Evolutionary conservation across 1,284 basidiomycete genomes (phyloP), one percentile per base, ranked within the genome.

Genomic region (Cryptococcus sp.): DNA sequence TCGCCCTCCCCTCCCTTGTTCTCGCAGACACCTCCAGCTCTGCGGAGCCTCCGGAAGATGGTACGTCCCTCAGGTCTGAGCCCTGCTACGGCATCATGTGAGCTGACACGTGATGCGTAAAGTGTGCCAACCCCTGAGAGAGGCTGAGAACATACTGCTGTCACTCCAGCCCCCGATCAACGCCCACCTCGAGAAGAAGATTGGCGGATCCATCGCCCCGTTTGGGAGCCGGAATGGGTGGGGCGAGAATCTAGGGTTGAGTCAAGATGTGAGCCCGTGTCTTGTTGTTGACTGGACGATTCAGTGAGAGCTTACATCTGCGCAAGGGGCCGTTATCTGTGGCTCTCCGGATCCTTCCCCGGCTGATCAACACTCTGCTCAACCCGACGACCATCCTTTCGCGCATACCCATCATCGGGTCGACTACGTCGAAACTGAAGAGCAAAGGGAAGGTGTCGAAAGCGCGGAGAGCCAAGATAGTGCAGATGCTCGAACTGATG

Each of bases 401-500:
- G 16, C 87, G 87, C 68, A 85, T 86, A 0, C 53, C 81, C 84
- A 52, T 72, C 71, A 20, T 82, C 75, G 71, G 77, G 82, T 47
- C 57, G 33, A 77, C 82, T 35, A 72, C 76, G 52, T 74, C 80
- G 53, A 43, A 52, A 5, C 40, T 48, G 18, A 37, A 49, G 21
- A 21, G 42, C 24, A 43, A 21, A 46, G 33, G 16, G 75, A 78
- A 23, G 80, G 80, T 61, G 80, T 52, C 54, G 35, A 56, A 57
- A 45, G 59, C 58, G 21, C 59, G 66, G 38, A 57, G 62, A 21
- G 67, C 68, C n/a, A 63, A 67, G 46, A 84, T 86, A 2, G 84
- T 88, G 64, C 88, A 88, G 68, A 84, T 90, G 37, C 68, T 90
- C 13, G 86, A 87, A 65, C 72, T 93, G 13, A 74, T 94, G 33